Conservation (phyloP, 192 early-diverging fungal species). For the Endogone sp. region DNA sequence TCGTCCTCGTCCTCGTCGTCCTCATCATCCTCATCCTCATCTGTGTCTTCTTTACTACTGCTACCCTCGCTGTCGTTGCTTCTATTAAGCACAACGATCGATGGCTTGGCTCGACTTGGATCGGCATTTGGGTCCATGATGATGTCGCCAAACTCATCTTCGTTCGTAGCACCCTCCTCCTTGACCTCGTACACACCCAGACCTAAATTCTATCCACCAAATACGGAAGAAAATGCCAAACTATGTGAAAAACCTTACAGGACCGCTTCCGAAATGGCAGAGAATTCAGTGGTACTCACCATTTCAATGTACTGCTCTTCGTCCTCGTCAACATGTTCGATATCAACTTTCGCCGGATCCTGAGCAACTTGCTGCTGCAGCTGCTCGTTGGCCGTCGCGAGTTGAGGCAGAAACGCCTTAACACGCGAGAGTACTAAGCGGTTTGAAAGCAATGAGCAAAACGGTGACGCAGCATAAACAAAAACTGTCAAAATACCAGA, state of each 20-base stretch:
- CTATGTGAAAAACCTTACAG: not conserved
- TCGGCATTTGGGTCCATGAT: constrained; percentile 8
- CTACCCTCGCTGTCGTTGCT: too few relatives aligned
- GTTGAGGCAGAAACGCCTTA: constrained; percentile 43
- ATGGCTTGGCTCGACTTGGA: not conserved
- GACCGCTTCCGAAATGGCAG: too few relatives aligned
- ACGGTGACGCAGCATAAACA: not conserved
- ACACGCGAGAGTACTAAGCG: constrained; percentile 34
- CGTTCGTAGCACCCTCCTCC: constrained; percentile 20
- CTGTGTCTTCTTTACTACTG: too few relatives aligned
- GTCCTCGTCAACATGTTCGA: constrained; percentile 50
- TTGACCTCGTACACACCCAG: constrained; percentile 44
- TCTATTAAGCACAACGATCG: constrained; percentile 2
- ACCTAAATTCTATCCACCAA: constrained; percentile 27
- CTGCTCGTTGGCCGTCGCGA: constrained; percentile 36
- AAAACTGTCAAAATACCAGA: not conserved
- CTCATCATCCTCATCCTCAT: too few relatives aligned
- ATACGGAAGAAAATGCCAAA: constrained; percentile 9
- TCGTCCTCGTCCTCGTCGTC: too few relatives aligned
- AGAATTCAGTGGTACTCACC: constrained; percentile 19
- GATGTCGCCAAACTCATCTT: constrained; percentile 16
- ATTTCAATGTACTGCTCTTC: constrained; percentile 51
- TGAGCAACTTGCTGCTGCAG: constrained; percentile 29
- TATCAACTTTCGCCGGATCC: constrained; percentile 45
- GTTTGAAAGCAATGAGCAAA: not conserved